Evolutionary conservation across 495 filamentous ascomycete genomes (phyloP), one percentile per base, ranked within the genome.

Genomic region (Podospora sp.): DNA sequence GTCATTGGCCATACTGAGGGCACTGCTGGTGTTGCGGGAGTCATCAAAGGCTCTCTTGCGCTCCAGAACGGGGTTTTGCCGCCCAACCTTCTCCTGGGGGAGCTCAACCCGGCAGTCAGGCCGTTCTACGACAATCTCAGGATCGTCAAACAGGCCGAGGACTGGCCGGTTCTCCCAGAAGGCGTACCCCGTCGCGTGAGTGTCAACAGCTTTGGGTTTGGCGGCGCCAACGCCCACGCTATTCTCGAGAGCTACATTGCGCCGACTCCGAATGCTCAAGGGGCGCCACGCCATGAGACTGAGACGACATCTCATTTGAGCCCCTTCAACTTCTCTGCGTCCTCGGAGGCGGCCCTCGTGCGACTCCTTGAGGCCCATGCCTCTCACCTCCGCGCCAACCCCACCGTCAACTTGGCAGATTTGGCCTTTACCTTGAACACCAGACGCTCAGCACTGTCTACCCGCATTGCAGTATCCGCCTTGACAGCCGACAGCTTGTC

Each of bases 1-100:
- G 83, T 85, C 64, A 80, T 87, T 29, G 85, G 86, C 0, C 87
- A 89, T 69, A 64, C 80, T 1, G 86, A 88, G 72, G 84, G 78
- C 0, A 72, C 79, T 1, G 79, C 77, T 51, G 86, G 86, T 0
- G 68, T 89, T 16, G 78, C 83, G 14, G 80, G 80, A 0, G 62
- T 89, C 0, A 77, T 89, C 25, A 88, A 89, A 63, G 77, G 79
- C 0, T 73, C 81, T 16, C 62, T 68, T 14, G 62, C 82, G 57
- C 72, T 89, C 12, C 83, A 89, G 52, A 81, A 78, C 60, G 82
- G 80, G 18, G 65, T 80, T 53, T 77, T 84, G 60, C 73, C 72
- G 0, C 76, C 77, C 7, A 80, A 79, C 59, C 68, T 84, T 6
- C 74, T 77, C 1, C 80, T 88, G 51, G 75, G 83, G 9, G 78